A percentile compares a stretch with the other conserved stretches of the same genome.
phyloP scores from a whole-genome alignment of 1,284 basidiomycete species.

The Anthracocystis setariae region DNA sequence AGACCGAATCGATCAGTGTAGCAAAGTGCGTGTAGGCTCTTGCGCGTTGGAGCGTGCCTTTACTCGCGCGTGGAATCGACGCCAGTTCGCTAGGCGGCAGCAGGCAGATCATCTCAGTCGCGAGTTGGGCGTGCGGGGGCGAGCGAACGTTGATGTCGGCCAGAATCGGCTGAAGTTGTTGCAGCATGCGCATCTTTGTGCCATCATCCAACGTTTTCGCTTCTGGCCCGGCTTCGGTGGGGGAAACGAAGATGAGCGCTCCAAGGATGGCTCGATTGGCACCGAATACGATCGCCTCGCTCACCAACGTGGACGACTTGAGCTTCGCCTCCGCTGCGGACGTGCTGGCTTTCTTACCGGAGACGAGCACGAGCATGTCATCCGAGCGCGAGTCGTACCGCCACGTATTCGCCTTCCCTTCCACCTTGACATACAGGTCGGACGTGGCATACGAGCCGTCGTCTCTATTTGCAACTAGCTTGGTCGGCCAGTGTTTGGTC shows the following conservation, averaged over 20 bases:
- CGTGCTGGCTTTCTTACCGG: slow-evolving; percentile 51
- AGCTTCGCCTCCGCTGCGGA: slow-evolving; percentile 38
- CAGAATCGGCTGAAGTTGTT: slow-evolving; percentile 26
- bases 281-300: slow-evolving; percentile 56
- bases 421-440: slow-evolving; percentile 45
- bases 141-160: slow-evolving; percentile 29
- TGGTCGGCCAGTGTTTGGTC: slow-evolving; percentile 48
- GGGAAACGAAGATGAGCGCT: slow-evolving; percentile 41
- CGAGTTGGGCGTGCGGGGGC: slow-evolving; percentile 47
- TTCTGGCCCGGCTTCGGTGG: slow-evolving; percentile 10
- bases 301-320: slow-evolving; percentile 21
- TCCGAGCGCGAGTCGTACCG: slow-evolving; percentile 48
- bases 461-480: slow-evolving; percentile 47
- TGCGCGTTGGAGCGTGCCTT: slow-evolving; percentile 54
- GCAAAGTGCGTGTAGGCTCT: slow-evolving; percentile 42
- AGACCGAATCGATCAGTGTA: slow-evolving; percentile 34
- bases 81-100: slow-evolving; percentile 16
- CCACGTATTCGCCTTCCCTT: slow-evolving; percentile 22
- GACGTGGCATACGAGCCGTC: slow-evolving; percentile 52
- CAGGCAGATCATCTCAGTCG: slow-evolving; percentile 43
- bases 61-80: slow-evolving; percentile 49
- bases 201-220: slow-evolving; percentile 8
- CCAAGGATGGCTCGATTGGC: slow-evolving; percentile 51
- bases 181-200: slow-evolving; percentile 15
- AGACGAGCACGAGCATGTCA: slow-evolving; percentile 53